Percentiles rank a stretch among this genome's conserved stretches.
These are phyloP conservation scores for Tylopilus balloui DNA, from an alignment of 768 basidiomycete genomes.

Conservation along the genomic window DNA sequence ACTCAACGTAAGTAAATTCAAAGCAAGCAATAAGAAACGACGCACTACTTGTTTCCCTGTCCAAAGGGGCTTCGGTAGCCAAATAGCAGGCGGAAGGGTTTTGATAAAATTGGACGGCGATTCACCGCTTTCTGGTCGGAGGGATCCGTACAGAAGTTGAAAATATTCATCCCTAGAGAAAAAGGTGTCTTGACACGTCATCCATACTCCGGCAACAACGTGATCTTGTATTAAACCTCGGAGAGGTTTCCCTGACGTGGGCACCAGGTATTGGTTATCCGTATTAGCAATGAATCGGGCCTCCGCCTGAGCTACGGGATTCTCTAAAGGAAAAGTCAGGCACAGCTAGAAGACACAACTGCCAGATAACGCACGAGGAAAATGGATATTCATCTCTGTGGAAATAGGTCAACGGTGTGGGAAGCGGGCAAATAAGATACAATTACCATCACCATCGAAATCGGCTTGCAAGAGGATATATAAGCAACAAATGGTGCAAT, in stretches of 20 bases:
- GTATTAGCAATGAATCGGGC: constrained; percentile 94
- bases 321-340: constrained; percentile 54
- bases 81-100: constrained; percentile 87
- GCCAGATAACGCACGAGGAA: constrained; percentile 68
- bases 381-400: constrained; percentile 99
- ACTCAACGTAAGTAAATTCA: constrained; percentile 1
- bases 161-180: constrained; percentile 95
- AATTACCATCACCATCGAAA: constrained; percentile 85
- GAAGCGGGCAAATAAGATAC: background rate
- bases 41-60: constrained; percentile 96
- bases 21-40: background rate
- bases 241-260: constrained; percentile 95
- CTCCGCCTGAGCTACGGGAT: constrained; percentile 91
- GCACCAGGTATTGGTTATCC: constrained; percentile 98
- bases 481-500: constrained; percentile 6
- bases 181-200: constrained; percentile 94
- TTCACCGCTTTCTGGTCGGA: constrained; percentile 81
- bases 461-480: constrained; percentile 49
- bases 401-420: constrained; percentile 4
- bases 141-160: constrained; percentile 91
- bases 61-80: constrained; percentile 90
- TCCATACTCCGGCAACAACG: constrained; percentile 98
- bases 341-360: background rate
- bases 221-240: constrained; percentile 99
- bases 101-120: constrained; percentile 52